Base-by-base conservation (phyloP, 139 green algal genomes). In the Ettlia oleoabundans region DNA sequence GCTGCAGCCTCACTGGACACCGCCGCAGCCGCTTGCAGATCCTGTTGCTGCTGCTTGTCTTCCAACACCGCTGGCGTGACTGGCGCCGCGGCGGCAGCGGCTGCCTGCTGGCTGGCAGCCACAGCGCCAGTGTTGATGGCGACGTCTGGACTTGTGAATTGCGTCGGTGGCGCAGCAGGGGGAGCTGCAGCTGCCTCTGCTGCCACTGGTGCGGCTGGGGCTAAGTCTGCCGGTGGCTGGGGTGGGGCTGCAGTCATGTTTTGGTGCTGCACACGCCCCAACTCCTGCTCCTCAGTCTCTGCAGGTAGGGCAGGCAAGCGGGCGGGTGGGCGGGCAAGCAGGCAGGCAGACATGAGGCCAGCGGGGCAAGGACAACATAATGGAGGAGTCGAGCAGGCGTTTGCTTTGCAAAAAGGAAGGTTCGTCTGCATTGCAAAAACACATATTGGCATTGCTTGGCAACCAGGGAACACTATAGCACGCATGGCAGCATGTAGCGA, bases 221-320 rank as follows among this genome's bases (percentile, higher is more conserved):
- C 30, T 32, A 18, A 19, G n/a, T n/a, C 70, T 22, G 43, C 43
- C 1, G 41, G 40, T 38, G 67, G 18, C 3, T 38, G 40, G 24
- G 40, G 4, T 40, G 24, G 21, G 4, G 40, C 26, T 72, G 67
- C 35, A 13, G 58, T 19, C 28, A 28, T 40, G 58, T 58, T 58
- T 28, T 35, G 26, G 28, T 81, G 75, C 75, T 70, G 75, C 58
- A 71, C 75, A 10, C 22, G 75, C 55, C 71, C 38, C 75, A 72
- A n/a, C 75, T 81, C 75, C 7, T 28, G 58, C 75, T 81, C 75
- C 41, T 81, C 75, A 2, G 75, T 81, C 55, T 81, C 75, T 81
- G 75, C 58, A 69, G 53, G 72, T 18, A 6, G 42, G 69, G 61
- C 4, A 37, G 18, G 24, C n/a, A 9, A 28, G 7, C n/a, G 18